phyloP scores from a whole-genome alignment of 2,329 filamentous ascomycete species.

The Fusarium bactridioides region DNA sequence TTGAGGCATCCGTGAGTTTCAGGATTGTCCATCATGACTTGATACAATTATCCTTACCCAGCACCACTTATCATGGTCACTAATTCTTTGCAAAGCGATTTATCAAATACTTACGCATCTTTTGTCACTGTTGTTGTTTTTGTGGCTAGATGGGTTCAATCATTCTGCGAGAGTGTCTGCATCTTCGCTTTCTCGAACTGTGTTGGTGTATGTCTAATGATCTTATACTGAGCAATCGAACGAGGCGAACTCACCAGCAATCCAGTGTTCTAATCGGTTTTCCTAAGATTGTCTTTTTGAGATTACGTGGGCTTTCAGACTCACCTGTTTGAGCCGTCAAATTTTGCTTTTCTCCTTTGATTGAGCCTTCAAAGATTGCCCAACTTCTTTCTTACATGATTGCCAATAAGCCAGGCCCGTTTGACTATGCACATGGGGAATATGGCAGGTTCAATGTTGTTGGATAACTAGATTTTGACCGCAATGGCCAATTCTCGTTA shows the following conservation, averaged over 20 bases:
- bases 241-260: not conserved
- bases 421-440: not conserved
- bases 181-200: not conserved
- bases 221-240: not conserved
- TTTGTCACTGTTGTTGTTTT: not conserved
- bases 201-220: not conserved
- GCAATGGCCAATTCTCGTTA: not conserved
- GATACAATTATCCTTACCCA: not conserved
- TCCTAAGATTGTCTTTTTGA: too few relatives aligned
- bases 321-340: not conserved
- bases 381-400: not conserved
- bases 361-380: not conserved
- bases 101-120: fast-evolving
- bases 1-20: not conserved
- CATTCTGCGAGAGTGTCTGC: not conserved
- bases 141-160: too few relatives aligned
- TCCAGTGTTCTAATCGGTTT: not conserved
- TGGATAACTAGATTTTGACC: fast-evolving
- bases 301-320: not conserved
- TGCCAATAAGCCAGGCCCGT: not conserved
- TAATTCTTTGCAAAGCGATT: not conserved
- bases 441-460: not conserved
- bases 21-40: not conserved
- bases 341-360: not conserved
- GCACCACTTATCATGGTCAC: fast-evolving